phyloP scores from a whole-genome alignment of 441 rosid species.

The Populus hybrid region DNA sequence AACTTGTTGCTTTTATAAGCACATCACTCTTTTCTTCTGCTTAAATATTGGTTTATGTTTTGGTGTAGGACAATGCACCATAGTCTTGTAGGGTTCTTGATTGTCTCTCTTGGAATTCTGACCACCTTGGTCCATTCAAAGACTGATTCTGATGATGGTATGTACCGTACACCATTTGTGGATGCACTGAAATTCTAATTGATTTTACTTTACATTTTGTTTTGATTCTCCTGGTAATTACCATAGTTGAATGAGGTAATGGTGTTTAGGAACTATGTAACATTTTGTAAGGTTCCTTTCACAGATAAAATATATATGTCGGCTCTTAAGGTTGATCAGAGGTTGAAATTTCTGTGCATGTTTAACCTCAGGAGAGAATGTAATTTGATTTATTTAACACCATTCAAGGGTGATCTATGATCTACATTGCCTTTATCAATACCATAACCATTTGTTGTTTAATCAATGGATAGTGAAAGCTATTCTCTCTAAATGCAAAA shows the following conservation, averaged over 20 bases:
- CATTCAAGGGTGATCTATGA: neutral
- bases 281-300: neutral
- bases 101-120: conserved; percentile 43
- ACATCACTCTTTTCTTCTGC: neutral
- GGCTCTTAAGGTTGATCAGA: neutral
- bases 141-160: conserved; percentile 70
- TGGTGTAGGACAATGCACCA: conserved; percentile 27
- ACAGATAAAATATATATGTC: neutral
- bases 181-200: neutral
- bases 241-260: neutral
- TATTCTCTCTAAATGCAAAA: neutral
- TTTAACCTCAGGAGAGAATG: neutral
- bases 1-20: neutral
- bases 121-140: conserved; percentile 44
- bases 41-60: neutral
- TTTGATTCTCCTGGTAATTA: neutral
- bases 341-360: neutral
- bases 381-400: neutral
- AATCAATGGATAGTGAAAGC: neutral
- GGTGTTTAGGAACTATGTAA: neutral
- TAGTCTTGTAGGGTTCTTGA: conserved; percentile 19
- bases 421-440: neutral
- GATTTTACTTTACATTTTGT: neutral
- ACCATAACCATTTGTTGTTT: neutral
- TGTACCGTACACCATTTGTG: neutral